Evolutionary conservation across 345 rosid species (phyloP), one percentile per base, ranked within the genome.

Genomic region (Dovyalis caffra): DNA sequence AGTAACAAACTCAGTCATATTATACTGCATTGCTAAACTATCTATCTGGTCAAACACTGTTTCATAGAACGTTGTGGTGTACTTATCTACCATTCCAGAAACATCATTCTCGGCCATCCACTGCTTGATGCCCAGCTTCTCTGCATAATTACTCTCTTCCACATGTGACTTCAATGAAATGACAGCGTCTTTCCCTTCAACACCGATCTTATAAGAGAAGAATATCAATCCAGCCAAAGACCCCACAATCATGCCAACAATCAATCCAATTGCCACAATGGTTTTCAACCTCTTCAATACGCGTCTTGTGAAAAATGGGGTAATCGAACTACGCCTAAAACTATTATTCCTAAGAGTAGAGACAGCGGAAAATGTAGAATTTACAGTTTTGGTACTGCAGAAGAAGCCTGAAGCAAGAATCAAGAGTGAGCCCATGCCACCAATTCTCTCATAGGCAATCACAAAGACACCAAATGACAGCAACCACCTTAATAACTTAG

Each of bases 61-160:
- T 63, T 85, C 87, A 69, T 95, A 95, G 76, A 90, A 74, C 72
- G 85, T 79, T 0, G 97, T 80, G 1, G 94, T 83, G 81, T 92
- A 91, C 82, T 73, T 85, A 82, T 91, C 99, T 2, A 90, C 94
- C 92, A 90, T 86, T 58, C 92, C 98, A 0, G 99, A 88, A 25
- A 95, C 94, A 79, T 95, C 99, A 47, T 95, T 95, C 80, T 92
- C 99, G 25, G 89, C 92, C 97, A 95, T 91, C 99, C 98, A 95
- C 65, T 83, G 81, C 85, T 90, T 92, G 70, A 92, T 64, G 64
- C 98, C 99, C 29, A 91, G 76, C 79, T 79, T 92, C 86, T 95
- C 99, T 0, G 97, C 90, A 75, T 95, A 95, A 81, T 95, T 95
- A 67, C 82, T 92, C 87, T 92, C 82, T 71, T 90, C 93, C 15